Evolutionary conservation across 1,139 yeast genomes (phyloP).

Genomic region (Pichia sp.): DNA sequence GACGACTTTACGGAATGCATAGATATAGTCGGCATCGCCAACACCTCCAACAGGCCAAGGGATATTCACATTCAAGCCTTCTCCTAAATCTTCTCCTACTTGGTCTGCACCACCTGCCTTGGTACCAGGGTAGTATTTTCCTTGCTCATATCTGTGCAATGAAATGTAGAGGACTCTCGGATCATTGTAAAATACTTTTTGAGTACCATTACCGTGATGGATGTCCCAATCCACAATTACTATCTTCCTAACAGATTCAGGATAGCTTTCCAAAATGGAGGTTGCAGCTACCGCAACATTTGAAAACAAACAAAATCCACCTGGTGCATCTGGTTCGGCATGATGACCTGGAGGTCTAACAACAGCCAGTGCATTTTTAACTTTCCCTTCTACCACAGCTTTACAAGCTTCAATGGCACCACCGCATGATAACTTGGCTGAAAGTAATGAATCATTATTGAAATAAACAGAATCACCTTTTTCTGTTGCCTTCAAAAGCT

Average conservation of each 20-base stretch:
- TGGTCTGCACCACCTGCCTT: slow-evolving; percentile 70
- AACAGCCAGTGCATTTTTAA: slow-evolving; percentile 87
- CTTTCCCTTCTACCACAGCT: slow-evolving; percentile 90
- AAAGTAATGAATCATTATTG: slow-evolving; percentile 81
- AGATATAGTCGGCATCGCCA: slow-evolving; percentile 92
- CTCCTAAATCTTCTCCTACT: slow-evolving; percentile 82
- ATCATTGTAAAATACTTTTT: slow-evolving; percentile 82
- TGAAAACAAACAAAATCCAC: slow-evolving; percentile 93
- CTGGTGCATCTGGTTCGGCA: slow-evolving; percentile 96
- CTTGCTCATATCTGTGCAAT: slow-evolving; percentile 87
- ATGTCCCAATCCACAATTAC: slow-evolving; percentile 95
- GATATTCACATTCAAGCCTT: slow-evolving; percentile 81
- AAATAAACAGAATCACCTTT: slow-evolving; percentile 92
- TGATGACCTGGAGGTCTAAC: slow-evolving; percentile 99
- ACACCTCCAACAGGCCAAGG: slow-evolving; percentile 95
- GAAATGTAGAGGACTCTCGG: slow-evolving; percentile 89
- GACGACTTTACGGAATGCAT: slow-evolving; percentile 84
- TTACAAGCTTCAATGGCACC: slow-evolving; percentile 95
- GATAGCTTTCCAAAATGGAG: slow-evolving; percentile 72
- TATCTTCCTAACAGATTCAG: slow-evolving; percentile 81
- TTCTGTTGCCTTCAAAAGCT: slow-evolving; percentile 78
- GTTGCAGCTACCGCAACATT: slow-evolving; percentile 98
- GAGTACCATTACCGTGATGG: slow-evolving; percentile 98
- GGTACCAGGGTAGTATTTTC: slow-evolving; percentile 92
- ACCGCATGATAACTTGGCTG: slow-evolving; percentile 93